A percentile compares a stretch with the other conserved stretches of the same genome.
Evolutionary conservation across 2,329 filamentous ascomycete genomes (phyloP).

Genomic region (Microcyclospora pomicola): DNA sequence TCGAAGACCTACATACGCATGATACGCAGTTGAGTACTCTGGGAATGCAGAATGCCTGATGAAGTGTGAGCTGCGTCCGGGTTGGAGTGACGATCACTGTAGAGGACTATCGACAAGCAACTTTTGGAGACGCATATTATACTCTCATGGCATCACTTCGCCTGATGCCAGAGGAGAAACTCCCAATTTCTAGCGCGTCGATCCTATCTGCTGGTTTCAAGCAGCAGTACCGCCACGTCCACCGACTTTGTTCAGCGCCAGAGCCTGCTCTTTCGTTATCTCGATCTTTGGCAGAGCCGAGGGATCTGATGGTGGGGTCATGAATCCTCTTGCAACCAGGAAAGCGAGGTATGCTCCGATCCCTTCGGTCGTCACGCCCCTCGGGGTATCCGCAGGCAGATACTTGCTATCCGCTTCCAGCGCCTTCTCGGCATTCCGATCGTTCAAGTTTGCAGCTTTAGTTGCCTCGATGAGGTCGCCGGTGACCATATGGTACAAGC

Average conservation of each 20-base stretch:
- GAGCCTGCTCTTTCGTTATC: slow-evolving; percentile 34
- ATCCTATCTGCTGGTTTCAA: too few relatives aligned
- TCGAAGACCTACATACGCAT: too few relatives aligned
- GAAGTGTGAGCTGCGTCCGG: too few relatives aligned
- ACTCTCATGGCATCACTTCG: too few relatives aligned
- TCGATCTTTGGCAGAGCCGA: slow-evolving; percentile 30
- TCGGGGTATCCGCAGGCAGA: slow-evolving; percentile 39
- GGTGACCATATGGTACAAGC: slow-evolving; percentile 60
- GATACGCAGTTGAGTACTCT: too few relatives aligned
- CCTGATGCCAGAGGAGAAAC: too few relatives aligned
- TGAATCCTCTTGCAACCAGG: slow-evolving; percentile 48
- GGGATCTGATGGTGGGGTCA: slow-evolving; percentile 32
- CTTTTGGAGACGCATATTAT: too few relatives aligned
- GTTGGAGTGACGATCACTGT: too few relatives aligned
- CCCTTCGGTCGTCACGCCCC: slow-evolving; percentile 44
- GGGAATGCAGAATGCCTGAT: too few relatives aligned
- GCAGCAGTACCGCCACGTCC: slow-evolving; percentile 30
- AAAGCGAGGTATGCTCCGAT: slow-evolving; percentile 53
- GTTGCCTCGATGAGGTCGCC: slow-evolving; percentile 56
- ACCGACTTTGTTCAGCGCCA: slow-evolving; percentile 38
- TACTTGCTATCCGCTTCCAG: slow-evolving; percentile 50
- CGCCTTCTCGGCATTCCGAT: slow-evolving; percentile 51
- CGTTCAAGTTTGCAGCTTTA: slow-evolving; percentile 60
- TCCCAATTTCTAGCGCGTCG: too few relatives aligned
- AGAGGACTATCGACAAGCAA: too few relatives aligned